phyloP scores from a whole-genome alignment of 306 rosid genomes.

The Trifolium repens region DNA sequence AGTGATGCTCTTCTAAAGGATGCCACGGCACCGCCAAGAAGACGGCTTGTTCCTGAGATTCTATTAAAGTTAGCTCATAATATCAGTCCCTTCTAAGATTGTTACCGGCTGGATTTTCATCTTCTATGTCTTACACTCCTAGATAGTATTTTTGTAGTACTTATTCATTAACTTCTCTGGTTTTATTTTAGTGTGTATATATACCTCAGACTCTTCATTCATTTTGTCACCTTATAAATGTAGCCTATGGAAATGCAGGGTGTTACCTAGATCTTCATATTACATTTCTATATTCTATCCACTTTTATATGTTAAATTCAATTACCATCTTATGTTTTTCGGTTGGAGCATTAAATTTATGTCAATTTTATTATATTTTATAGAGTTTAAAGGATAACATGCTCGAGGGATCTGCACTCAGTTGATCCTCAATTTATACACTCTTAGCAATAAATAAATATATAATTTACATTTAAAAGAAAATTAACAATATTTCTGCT shows the following conservation, averaged over 20 bases:
- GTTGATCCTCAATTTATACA: not conserved
- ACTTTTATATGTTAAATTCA: too few species aligned
- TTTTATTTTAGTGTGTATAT: not conserved
- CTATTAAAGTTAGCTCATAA: constrained; percentile 67
- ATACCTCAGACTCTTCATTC: constrained; percentile 33
- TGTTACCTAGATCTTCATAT: constrained; percentile 20
- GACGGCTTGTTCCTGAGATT: constrained; percentile 82
- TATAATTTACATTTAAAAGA: not conserved
- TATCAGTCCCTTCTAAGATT: constrained; percentile 79
- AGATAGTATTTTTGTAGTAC: constrained; percentile 20
- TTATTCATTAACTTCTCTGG: not conserved
- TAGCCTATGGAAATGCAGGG: not conserved
- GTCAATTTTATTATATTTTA: not conserved
- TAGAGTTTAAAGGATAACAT: too few species aligned
- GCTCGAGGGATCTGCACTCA: not conserved
- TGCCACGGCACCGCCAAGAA: constrained; percentile 69
- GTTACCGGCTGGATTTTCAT: constrained; percentile 11
- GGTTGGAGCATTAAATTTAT: not conserved
- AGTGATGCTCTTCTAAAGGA: constrained; percentile 73
- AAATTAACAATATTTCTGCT: not conserved
- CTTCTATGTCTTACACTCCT: not conserved
- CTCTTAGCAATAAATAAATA: not conserved
- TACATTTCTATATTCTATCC: too few species aligned
- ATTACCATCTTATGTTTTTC: too few species aligned
- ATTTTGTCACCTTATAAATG: not conserved